Evolutionary conservation across 495 filamentous ascomycete species (phyloP), one percentile per base, ranked within the genome.

Genomic region (Venustampulla echinocandica): DNA sequence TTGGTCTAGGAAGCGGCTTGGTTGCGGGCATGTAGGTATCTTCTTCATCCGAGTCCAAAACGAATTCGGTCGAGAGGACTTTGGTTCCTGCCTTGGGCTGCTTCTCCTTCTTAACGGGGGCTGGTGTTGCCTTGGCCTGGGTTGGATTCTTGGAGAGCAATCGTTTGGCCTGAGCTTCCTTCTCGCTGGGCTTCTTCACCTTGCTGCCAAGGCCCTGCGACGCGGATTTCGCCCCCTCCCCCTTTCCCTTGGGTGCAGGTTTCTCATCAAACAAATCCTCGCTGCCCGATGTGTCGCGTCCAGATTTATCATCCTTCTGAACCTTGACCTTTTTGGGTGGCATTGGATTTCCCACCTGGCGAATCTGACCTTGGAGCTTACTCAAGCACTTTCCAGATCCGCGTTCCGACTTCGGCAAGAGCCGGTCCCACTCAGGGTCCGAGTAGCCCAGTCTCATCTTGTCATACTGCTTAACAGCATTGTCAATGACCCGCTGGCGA

Each of bases 371-470:
- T 30, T 76, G 72, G 25, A 95, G 70, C 51, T 79, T 81, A 50
- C 88, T 94, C 7, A 94, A 69, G 43, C 77, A 77, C 49, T 81
- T 88, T 14, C 87, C 87, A 60, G 89, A 87, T 17, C 81, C 84
- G 20, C 87, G 75, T 46, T 94, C 87, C 27, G 79, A 69, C 47
- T 75, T 76, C 0, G 82, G 79, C 21, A 92, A 74, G 33, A 95
- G 70, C 52, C 69, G 71, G 61, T 95, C 85, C 87, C 89, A 95
- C 2, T 85, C 66, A 39, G 79, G 75, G 49, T 92, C 87, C 3
- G 77, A 73, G 23, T 75, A 70, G 18, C 73, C 74, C n/a, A 94
- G 63, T 4, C 89, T 77, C 67, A 82, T 70, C 44, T 82, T 79
- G 67, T 95, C 89, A 55, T 84, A 94, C 19, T 81, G 74, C 28